Conservation (phyloP, 2,329 filamentous ascomycete species). For the Periglandula ipomoeae region DNA sequence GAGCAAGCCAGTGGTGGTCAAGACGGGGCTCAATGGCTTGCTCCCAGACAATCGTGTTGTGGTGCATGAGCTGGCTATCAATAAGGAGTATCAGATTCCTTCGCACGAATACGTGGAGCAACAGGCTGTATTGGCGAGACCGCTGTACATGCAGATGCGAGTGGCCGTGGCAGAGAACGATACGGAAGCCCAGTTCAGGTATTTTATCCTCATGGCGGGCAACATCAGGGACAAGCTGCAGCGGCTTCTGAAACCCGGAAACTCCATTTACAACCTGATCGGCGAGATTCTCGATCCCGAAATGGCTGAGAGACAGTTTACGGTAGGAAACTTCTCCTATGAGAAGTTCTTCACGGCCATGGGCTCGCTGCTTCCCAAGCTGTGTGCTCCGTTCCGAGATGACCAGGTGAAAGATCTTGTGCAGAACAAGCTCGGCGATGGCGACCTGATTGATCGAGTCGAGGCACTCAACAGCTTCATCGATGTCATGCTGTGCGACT, state of each 20-base stretch:
- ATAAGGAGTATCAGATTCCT: constrained; percentile 68
- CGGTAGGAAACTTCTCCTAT: constrained; percentile 67
- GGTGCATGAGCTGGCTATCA: constrained; percentile 71
- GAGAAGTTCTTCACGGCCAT: constrained; percentile 73
- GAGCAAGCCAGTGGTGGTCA: constrained; percentile 25
- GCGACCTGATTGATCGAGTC: constrained; percentile 64
- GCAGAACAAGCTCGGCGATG: constrained; percentile 49
- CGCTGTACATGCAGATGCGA: constrained; percentile 48
- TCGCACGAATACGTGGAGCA: constrained; percentile 49
- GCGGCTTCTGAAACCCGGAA: constrained; percentile 59
- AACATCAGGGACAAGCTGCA: constrained; percentile 65
- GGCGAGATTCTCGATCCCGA: constrained; percentile 67
- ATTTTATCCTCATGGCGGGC: constrained; percentile 62
- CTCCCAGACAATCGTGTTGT: constrained; percentile 66
- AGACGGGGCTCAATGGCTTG: constrained; percentile 38
- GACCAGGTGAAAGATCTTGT: constrained; percentile 61
- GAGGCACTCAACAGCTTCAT: constrained; percentile 68
- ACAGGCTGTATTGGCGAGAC: constrained; percentile 38
- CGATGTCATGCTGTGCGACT: constrained; percentile 69
- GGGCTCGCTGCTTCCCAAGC: constrained; percentile 63
- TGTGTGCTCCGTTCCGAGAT: constrained; percentile 76
- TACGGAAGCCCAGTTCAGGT: constrained; percentile 53
- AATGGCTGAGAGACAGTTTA: constrained; percentile 59
- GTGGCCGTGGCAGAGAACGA: constrained; percentile 58
- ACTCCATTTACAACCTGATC: constrained; percentile 66